These are phyloP conservation scores for Hamiltosporidium tvaerminnensis DNA, from an alignment of 371 early-diverging fungal genomes.

Conservation along the genomic window DNA sequence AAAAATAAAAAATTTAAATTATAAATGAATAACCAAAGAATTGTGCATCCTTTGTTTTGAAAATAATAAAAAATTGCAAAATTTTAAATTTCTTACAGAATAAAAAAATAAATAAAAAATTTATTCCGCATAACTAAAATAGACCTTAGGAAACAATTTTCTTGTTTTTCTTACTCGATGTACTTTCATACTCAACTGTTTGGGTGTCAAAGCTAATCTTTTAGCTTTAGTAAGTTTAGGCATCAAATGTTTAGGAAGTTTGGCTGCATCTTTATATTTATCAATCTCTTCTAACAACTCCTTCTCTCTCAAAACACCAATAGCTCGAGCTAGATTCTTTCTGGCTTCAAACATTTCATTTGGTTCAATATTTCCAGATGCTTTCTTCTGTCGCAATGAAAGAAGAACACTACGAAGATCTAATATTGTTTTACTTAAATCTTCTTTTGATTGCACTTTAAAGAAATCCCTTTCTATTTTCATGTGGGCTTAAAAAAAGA, in stretches of 20 bases:
- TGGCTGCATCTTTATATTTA: constrained; percentile 22
- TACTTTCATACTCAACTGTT: constrained; percentile 24
- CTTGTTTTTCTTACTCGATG: not conserved
- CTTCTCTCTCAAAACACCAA: constrained; percentile 29
- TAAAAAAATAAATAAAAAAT: too few species aligned
- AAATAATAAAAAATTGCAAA: too few species aligned
- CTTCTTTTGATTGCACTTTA: constrained; percentile 15
- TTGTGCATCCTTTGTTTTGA: too few species aligned
- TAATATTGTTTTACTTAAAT: constrained; percentile 19
- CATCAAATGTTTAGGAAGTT: constrained; percentile 41
- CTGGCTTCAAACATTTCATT: constrained; percentile 28
- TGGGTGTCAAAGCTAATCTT: constrained; percentile 26
- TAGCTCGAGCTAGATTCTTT: constrained; percentile 32
- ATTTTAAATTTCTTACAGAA: too few species aligned
- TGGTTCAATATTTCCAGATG: constrained; percentile 21
- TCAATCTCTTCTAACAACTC: constrained; percentile 19
- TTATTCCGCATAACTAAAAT: too few species aligned
- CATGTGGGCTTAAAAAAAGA: constrained; percentile 2
- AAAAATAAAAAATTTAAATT: too few species aligned
- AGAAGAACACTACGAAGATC: constrained; percentile 18
- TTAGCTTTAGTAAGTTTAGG: constrained; percentile 25
- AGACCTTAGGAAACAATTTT: too few species aligned
- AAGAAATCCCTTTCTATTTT: constrained; percentile 25
- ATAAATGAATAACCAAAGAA: too few species aligned
- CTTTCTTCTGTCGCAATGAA: constrained; percentile 27